A percentile compares a stretch with the other conserved stretches of the same genome.
phyloP scores from a whole-genome alignment of 768 basidiomycete species.

The Neoboletus subvelutipes region DNA sequence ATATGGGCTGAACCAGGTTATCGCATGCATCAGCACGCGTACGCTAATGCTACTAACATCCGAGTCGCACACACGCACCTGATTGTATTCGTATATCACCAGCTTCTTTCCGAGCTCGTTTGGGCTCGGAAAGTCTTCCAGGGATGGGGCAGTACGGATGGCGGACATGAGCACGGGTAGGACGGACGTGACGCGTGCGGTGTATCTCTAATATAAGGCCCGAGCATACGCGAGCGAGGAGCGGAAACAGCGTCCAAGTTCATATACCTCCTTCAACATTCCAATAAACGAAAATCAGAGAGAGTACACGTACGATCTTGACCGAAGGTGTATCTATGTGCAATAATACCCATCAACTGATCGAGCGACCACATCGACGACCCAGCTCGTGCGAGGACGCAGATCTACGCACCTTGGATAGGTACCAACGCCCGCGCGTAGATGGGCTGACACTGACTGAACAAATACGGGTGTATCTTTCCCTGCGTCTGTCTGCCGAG shows the following conservation, averaged over 20 bases:
- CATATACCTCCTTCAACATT: neutral
- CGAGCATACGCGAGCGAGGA: neutral
- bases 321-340: constrained; percentile 77
- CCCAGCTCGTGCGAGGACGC: neutral
- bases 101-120: constrained; percentile 67
- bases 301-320: constrained; percentile 60
- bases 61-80: constrained; percentile 45
- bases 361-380: neutral
- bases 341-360: neutral
- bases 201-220: constrained; percentile 56
- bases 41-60: neutral
- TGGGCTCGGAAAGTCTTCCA: constrained; percentile 65
- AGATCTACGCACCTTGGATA: constrained; percentile 54
- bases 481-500: constrained; percentile 76
- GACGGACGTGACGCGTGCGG: constrained; percentile 66
- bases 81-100: constrained; percentile 73
- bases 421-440: constrained; percentile 80
- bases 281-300: neutral
- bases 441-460: constrained; percentile 92
- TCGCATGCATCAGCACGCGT: neutral
- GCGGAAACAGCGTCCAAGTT: neutral
- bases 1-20: constrained; percentile 49
- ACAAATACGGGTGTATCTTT: constrained; percentile 84
- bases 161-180: constrained; percentile 89
- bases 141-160: constrained; percentile 69